These are phyloP conservation scores for Stagonosporopsis tanaceti DNA, from an alignment of 2,329 filamentous ascomycete species.

Conservation along the genomic window DNA sequence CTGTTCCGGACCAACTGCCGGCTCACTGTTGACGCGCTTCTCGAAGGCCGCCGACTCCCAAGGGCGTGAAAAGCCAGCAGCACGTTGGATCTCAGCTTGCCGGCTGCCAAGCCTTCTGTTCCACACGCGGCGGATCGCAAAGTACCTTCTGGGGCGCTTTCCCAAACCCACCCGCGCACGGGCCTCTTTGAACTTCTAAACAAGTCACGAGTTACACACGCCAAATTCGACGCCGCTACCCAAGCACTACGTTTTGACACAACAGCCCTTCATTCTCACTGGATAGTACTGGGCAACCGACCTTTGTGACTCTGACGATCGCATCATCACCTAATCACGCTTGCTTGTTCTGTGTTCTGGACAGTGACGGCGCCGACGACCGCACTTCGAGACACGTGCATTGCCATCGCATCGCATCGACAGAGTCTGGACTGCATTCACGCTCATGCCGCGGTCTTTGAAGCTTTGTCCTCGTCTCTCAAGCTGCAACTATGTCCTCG, in stretches of 20 bases:
- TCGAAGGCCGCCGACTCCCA: conserved; percentile 13
- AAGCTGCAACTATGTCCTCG: conserved; percentile 41
- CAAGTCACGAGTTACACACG: conserved; percentile 8
- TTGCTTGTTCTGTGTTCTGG: background rate
- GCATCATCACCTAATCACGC: background rate
- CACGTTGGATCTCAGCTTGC: conserved; percentile 42
- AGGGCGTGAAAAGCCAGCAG: conserved; percentile 25
- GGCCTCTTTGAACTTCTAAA: conserved; percentile 22
- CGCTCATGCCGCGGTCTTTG: conserved; percentile 13
- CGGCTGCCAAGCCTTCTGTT: conserved; percentile 34
- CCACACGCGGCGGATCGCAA: conserved; percentile 24
- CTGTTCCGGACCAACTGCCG: background rate
- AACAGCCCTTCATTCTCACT: background rate
- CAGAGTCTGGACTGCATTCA: background rate
- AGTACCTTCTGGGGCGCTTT: conserved; percentile 20
- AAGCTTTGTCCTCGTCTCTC: background rate
- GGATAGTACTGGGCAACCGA: background rate
- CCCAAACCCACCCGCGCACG: conserved; percentile 28
- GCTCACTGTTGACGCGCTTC: conserved; percentile 22
- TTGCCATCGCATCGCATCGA: background rate
- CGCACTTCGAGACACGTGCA: background rate
- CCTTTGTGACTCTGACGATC: background rate
- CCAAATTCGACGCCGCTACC: background rate
- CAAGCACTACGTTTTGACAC: conserved; percentile 1
- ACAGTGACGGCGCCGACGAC: background rate